Base-by-base conservation (phyloP, 257 asterid genomes). In the Gentiana dahurica region DNA sequence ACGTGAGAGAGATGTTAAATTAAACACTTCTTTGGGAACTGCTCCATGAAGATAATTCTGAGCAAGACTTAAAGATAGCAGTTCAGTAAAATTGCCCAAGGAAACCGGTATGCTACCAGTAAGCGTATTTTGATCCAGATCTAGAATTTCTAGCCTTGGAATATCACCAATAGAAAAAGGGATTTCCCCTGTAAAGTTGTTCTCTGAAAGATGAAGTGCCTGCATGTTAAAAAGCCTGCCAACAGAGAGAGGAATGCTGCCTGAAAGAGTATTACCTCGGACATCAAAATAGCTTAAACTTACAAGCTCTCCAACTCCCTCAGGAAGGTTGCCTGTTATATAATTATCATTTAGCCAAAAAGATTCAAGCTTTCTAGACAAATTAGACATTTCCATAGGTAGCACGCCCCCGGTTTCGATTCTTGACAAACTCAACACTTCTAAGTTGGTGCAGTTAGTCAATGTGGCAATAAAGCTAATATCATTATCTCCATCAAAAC, bases 111-210 rank as follows among this genome's bases (percentile, higher is more conserved):
- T 76, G 34, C 52, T 68, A 55, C 83, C 81, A 65, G 69, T 77
- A 36, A 77, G 65, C 53, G 12, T 72, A 70, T 80, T 80, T 13
- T 74, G 71, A 4, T 58, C 65, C 66, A 80, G 65, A 49, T 58
- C 53, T 6, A 77, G 50, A 62, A 60, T 50, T 34, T 68, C 13
- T 4, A 76, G 59, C 49, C 68, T 55, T 34, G 64, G 68, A 45
- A 76, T 49, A 56, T 80, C 74, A 53, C 86, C 75, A 12, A 76
- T 35, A 53, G 75, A 66, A 56, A 75, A 45, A 3, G 83, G 81
- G 15, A 77, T 71, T 34, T 64, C 46, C 5, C 79, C 79, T 41
- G 73, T 69, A 46, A 76, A 55, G 58, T 39, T 70, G 54, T 80
- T 80, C 12, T 81, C 73, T 53, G 50, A 67, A 45, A 76, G 36